Conservation (phyloP, 768 basidiomycete species). For the Asterophora lycoperdoides region DNA sequence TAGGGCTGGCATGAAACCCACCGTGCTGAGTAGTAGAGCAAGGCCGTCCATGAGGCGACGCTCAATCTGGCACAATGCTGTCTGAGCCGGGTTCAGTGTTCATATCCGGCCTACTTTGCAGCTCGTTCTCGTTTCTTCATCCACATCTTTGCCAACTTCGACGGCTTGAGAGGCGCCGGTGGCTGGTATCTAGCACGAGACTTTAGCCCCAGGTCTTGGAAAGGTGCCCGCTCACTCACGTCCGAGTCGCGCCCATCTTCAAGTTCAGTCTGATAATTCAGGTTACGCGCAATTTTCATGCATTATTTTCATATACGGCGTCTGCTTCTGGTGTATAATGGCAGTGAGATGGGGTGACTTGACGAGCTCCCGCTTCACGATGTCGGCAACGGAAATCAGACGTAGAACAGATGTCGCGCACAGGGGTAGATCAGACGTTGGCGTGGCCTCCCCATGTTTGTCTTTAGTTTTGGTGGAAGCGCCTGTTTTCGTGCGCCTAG, state of each 20-base stretch:
- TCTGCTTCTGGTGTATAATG: conserved; percentile 53
- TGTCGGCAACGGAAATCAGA: conserved; percentile 75
- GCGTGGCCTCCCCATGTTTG: conserved; percentile 2
- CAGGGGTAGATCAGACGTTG: not conserved
- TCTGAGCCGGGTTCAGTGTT: not conserved
- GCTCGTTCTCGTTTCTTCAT: conserved; percentile 39
- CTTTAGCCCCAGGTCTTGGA: not conserved
- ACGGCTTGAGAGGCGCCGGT: conserved; percentile 47
- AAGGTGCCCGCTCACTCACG: conserved; percentile 33
- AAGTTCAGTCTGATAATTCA: conserved; percentile 38
- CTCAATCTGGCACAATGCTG: not conserved
- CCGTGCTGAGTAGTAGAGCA: too few relatives aligned
- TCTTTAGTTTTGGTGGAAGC: conserved; percentile 35
- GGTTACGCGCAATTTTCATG: conserved; percentile 47
- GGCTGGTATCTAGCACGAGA: conserved; percentile 46
- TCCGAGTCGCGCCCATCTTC: conserved; percentile 44
- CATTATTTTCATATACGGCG: conserved; percentile 69
- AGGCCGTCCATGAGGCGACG: not conserved
- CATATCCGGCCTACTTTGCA: not conserved
- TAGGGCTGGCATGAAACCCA: too few relatives aligned
- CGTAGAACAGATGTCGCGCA: conserved; percentile 49
- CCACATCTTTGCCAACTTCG: conserved; percentile 54
- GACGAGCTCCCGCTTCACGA: conserved; percentile 78
- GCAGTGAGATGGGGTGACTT: conserved; percentile 24
- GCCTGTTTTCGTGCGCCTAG: conserved; percentile 47